Conservation (phyloP, 1,284 basidiomycete genomes). For the Ustilago nuda region DNA sequence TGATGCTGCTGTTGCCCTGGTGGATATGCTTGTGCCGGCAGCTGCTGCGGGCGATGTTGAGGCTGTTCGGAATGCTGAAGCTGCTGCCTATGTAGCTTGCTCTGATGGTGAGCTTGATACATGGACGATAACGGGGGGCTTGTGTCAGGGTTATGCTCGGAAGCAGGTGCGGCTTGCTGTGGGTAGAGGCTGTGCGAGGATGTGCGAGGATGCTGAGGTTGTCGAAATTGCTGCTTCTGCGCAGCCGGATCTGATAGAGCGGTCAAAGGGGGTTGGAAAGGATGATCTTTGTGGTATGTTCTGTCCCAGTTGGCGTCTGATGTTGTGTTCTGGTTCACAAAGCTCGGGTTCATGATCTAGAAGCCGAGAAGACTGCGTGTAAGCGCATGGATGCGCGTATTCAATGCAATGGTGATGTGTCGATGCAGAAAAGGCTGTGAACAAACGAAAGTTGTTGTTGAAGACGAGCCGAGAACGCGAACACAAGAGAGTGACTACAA, state of each 20-base stretch:
- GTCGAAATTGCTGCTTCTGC: not conserved
- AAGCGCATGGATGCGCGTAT: constrained; percentile 6
- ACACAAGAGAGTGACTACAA: not conserved
- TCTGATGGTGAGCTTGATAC: constrained; percentile 19
- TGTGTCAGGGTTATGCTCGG: constrained; percentile 1
- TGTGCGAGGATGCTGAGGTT: not conserved
- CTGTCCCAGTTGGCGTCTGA: constrained; percentile 7
- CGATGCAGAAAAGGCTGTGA: not conserved
- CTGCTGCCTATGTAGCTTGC: constrained; percentile 12
- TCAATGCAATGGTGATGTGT: not conserved
- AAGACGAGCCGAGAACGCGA: not conserved
- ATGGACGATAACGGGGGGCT: constrained; percentile 7
- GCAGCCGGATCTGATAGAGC: not conserved
- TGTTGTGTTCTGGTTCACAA: constrained; percentile 15
- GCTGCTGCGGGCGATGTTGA: constrained; percentile 2
- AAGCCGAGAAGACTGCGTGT: not conserved
- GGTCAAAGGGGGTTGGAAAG: not conserved
- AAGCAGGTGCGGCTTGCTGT: not conserved
- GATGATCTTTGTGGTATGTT: constrained; percentile 5
- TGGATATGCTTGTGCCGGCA: not conserved
- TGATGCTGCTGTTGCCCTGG: constrained; percentile 14
- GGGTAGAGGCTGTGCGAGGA: constrained; percentile 2
- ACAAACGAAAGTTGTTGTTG: not conserved
- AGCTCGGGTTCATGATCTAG: constrained; percentile 34
- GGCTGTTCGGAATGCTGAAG: constrained; percentile 1